A percentile compares a stretch with the other conserved stretches of the same genome.
phyloP scores from a whole-genome alignment of 2,329 filamentous ascomycete species.

The Hansfordia pulvinata region DNA sequence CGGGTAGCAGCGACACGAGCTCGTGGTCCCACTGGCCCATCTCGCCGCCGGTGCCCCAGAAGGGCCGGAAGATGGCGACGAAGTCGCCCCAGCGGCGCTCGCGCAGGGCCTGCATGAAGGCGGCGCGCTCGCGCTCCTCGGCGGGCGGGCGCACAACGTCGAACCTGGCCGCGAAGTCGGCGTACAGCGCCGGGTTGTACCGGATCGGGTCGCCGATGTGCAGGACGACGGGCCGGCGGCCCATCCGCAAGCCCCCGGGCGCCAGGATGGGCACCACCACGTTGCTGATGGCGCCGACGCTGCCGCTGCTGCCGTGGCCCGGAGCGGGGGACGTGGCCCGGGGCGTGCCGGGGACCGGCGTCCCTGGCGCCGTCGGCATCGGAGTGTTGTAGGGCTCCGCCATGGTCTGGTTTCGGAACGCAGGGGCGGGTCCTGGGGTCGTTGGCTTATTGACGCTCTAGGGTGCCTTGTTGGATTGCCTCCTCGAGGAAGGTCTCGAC shows the following conservation, averaged over 20 bases:
- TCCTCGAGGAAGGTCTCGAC: too few relatives aligned
- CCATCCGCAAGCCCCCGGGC: conserved; percentile 6
- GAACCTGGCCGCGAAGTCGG: conserved; percentile 26
- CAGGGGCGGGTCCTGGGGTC: too few relatives aligned
- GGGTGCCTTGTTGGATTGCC: too few relatives aligned
- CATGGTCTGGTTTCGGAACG: too few relatives aligned
- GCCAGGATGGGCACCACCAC: conserved; percentile 8
- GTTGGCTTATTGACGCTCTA: too few relatives aligned
- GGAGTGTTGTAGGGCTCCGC: conserved; percentile 33
- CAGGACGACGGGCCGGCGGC: conserved; percentile 43
- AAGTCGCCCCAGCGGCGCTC: conserved; percentile 42
- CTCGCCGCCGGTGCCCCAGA: conserved; percentile 52
- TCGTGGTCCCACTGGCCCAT: conserved; percentile 50
- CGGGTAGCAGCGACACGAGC: conserved; percentile 38
- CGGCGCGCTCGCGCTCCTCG: conserved; percentile 34
- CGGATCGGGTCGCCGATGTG: conserved; percentile 56
- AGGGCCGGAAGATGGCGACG: conserved; percentile 36
- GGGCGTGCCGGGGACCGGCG: conserved; percentile 22
- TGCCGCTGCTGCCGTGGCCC: conserved; percentile 5
- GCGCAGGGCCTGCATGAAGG: conserved; percentile 33
- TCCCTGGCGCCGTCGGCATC: conserved; percentile 21
- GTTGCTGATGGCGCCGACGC: conserved; percentile 7
- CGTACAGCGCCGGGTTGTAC: conserved; percentile 33
- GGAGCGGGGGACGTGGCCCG: conserved; percentile 26
- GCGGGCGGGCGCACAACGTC: conserved; percentile 35